Conservation (phyloP, 2,329 filamentous ascomycete species). For the Colletotrichum nymphaeae region DNA sequence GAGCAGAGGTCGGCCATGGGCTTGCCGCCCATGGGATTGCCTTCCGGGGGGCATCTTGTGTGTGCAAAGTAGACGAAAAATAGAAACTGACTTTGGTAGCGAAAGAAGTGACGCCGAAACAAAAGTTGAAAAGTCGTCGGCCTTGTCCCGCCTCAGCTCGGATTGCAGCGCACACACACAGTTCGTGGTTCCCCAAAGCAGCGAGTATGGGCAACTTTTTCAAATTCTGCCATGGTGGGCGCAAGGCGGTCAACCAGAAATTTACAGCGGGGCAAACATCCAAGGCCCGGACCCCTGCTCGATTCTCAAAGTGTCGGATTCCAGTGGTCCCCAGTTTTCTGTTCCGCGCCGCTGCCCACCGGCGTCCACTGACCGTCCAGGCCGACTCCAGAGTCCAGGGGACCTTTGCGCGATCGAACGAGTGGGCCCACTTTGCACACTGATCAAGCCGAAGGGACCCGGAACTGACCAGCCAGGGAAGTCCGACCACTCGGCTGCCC, state of each 20-base stretch:
- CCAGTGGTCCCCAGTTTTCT: background rate
- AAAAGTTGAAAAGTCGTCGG: background rate
- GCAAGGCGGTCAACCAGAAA: constrained; percentile 35
- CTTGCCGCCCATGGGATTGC: constrained; percentile 58
- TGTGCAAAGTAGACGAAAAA: background rate
- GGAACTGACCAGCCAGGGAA: constrained; percentile 9
- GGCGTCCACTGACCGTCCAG: background rate
- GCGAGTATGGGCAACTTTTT: constrained; percentile 28
- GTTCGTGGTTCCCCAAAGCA: background rate
- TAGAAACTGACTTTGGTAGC: background rate
- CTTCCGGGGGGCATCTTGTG: constrained; percentile 56
- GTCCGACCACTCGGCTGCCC: constrained; percentile 25
- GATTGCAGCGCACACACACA: background rate
- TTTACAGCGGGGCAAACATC: constrained; percentile 30
- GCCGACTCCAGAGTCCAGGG: constrained; percentile 6
- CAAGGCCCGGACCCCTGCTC: background rate
- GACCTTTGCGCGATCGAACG: constrained; percentile 6
- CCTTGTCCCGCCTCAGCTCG: background rate
- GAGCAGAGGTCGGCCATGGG: constrained; percentile 65
- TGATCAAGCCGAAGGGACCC: constrained; percentile 18
- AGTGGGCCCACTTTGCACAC: constrained; percentile 17
- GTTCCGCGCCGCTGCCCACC: background rate
- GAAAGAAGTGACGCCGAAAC: background rate
- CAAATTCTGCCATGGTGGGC: constrained; percentile 36
- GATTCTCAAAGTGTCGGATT: background rate